Evolutionary conservation across 2,329 filamentous ascomycete genomes (phyloP).

Genomic region (Trichoderma atroviride): DNA sequence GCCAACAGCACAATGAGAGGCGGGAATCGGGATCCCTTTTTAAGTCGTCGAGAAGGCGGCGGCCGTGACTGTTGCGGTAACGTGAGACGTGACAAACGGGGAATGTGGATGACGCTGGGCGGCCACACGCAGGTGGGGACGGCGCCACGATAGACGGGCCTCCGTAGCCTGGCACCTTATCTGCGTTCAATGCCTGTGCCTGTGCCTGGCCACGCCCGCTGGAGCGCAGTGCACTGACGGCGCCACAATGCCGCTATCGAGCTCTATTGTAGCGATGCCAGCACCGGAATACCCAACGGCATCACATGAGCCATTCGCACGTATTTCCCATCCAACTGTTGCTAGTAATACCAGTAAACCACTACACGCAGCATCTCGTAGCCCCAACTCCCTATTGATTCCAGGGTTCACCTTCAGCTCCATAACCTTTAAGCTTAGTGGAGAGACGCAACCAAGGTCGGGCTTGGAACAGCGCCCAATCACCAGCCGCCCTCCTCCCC

Average conservation of each 20-base stretch:
- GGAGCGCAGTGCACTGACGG: not conserved
- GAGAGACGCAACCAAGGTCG: not conserved
- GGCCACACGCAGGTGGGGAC: not conserved
- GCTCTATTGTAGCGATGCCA: no score
- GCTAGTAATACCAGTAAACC: not conserved
- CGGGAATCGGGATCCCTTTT: conserved; percentile 20
- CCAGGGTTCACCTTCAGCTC: not conserved
- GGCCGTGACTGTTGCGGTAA: not conserved
- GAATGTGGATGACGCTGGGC: conserved; percentile 24
- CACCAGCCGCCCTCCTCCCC: not conserved
- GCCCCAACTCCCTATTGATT: not conserved
- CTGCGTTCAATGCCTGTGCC: not conserved
- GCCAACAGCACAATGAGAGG: not conserved
- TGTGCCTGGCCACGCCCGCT: not conserved
- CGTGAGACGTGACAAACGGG: not conserved
- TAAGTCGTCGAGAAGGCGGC: conserved; percentile 13
- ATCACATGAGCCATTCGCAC: no score
- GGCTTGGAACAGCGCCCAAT: conserved; percentile 1
- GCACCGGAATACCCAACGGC: not conserved
- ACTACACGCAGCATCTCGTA: not conserved
- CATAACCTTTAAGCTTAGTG: conserved; percentile 6
- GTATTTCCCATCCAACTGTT: no score
- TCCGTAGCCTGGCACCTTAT: not conserved
- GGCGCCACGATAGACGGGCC: conserved; percentile 1
- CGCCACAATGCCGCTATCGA: not conserved